Evolutionary conservation across 176 grass and related monocot genomes (phyloP), one percentile per base, ranked within the genome.

Genomic region (Paspalum vaginatum): DNA sequence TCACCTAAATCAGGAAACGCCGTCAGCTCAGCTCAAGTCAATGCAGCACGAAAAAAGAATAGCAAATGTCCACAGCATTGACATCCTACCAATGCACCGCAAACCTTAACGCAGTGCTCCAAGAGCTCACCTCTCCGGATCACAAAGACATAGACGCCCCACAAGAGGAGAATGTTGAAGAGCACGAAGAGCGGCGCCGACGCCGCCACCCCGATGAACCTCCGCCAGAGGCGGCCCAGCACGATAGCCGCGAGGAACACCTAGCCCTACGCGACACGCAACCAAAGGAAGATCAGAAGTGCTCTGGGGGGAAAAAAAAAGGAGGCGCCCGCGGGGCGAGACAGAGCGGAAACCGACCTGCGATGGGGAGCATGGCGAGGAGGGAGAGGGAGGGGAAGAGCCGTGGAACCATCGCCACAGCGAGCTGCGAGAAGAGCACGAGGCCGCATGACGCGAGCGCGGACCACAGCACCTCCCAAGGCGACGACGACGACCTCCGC

Each of bases 121-220:
- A 49, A 15, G 38, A 73, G 44, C 66, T 83, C 68, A 98, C 95
- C 95, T 89, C 77, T 44, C 76, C 92, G 68, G 74, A 93, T 95
- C 32, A 89, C 63, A 45, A 87, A 87, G 5, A 95, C 26, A 47
- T 95, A 95, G 64, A 99, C 86, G 22, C 86, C 88, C 96, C 92
- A 95, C 72, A 93, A 54, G 81, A 95, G 89, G n/a, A 99, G 87
- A 75, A 99, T 91, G 63, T 93, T 99, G 84, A 99, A 99, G 47
- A 99, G 91, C 68, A 99, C 92, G 82, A 99, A 93, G 50, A 91
- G 86, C 61, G 86, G 96, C 52, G 92, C 90, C 4, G 88, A 93
- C 65, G 82, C 90, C 47, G 56, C 67, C 68, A 95, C 88, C 25
- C 96, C 90, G 59, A 92, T 83, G 61, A 93, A 79, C 74, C 88